phyloP scores from a whole-genome alignment of 2,329 filamentous ascomycete species.

The Cyphellophora europaea region DNA sequence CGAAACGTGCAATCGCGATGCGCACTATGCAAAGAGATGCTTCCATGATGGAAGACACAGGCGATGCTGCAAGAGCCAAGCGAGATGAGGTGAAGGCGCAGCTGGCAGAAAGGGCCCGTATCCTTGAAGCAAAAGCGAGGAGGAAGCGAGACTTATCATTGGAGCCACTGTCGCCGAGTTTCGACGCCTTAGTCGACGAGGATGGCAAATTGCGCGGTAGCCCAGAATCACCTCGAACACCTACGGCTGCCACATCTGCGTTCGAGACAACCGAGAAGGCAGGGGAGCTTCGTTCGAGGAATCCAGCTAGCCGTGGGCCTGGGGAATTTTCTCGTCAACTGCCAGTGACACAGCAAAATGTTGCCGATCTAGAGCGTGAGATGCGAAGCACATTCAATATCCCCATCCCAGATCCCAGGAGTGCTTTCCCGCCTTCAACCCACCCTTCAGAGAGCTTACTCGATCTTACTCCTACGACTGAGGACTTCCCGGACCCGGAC shows the following conservation, averaged over 20 bases:
- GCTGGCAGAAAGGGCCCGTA: conserved; percentile 31
- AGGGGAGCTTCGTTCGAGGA: conserved; percentile 1
- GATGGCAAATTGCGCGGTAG: conserved; percentile 24
- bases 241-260: conserved; percentile 1
- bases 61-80: conserved; percentile 34
- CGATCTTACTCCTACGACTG: conserved; percentile 37
- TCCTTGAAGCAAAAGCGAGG: conserved; percentile 29
- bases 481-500: conserved; percentile 24
- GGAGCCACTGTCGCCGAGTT: conserved; percentile 21
- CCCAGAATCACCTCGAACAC: neutral
- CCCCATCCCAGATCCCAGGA: conserved; percentile 9
- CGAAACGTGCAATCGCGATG: conserved; percentile 28
- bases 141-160: conserved; percentile 14
- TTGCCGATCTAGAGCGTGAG: conserved; percentile 18
- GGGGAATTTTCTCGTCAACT: neutral
- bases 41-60: conserved; percentile 37
- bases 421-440: conserved; percentile 21
- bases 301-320: neutral
- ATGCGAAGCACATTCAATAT: conserved; percentile 21
- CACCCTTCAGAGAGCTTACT: conserved; percentile 33
- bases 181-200: conserved; percentile 36
- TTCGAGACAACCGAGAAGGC: conserved; percentile 2
- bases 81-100: conserved; percentile 35
- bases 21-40: conserved; percentile 27
- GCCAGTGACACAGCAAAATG: neutral